phyloP scores from a whole-genome alignment of 768 basidiomycete genomes.

The Boletus rex-veris region DNA sequence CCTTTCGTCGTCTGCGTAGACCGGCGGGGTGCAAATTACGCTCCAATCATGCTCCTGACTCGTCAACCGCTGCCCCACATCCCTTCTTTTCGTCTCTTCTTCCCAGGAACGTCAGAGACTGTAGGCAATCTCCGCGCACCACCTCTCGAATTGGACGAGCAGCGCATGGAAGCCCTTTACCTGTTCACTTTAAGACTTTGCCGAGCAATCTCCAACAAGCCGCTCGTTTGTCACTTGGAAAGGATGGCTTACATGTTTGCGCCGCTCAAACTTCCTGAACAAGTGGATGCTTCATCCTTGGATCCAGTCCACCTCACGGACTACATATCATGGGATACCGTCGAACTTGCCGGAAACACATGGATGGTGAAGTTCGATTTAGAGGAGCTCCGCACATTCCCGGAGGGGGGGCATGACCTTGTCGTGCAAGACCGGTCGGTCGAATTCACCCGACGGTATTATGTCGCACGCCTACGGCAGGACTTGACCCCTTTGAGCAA shows the following conservation, averaged over 20 bases:
- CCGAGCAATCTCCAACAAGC: slow-evolving; percentile 65
- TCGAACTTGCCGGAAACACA: slow-evolving; percentile 48
- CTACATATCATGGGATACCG: slow-evolving; percentile 61
- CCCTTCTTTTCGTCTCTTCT: slow-evolving; percentile 56
- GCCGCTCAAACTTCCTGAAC: slow-evolving; percentile 43
- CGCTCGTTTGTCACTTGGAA: slow-evolving; percentile 51
- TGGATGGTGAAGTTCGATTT: slow-evolving; percentile 50
- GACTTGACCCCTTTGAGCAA: slow-evolving; percentile 76
- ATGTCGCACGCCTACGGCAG: slow-evolving; percentile 48
- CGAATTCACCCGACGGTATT: slow-evolving; percentile 74
- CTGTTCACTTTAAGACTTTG: slow-evolving; percentile 62
- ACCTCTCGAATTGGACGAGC: slow-evolving; percentile 47
- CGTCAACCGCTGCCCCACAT: slow-evolving; percentile 62
- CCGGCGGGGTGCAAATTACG: slow-evolving; percentile 36
- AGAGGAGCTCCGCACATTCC: slow-evolving; percentile 28
- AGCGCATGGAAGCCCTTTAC: slow-evolving; percentile 47
- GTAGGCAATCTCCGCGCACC: slow-evolving; percentile 46
- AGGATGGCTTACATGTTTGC: slow-evolving; percentile 65
- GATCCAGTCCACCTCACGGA: slow-evolving; percentile 34
- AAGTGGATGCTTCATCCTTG: slow-evolving; percentile 26
- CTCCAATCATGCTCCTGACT: slow-evolving; percentile 64
- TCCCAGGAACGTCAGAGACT: slow-evolving; percentile 42
- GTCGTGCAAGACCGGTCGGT: slow-evolving; percentile 73
- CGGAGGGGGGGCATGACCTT: slow-evolving; percentile 50
- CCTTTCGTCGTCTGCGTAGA: slow-evolving; percentile 42